Evolutionary conservation across 2,329 filamentous ascomycete species (phyloP).

Genomic region (Monilinia laxa): DNA sequence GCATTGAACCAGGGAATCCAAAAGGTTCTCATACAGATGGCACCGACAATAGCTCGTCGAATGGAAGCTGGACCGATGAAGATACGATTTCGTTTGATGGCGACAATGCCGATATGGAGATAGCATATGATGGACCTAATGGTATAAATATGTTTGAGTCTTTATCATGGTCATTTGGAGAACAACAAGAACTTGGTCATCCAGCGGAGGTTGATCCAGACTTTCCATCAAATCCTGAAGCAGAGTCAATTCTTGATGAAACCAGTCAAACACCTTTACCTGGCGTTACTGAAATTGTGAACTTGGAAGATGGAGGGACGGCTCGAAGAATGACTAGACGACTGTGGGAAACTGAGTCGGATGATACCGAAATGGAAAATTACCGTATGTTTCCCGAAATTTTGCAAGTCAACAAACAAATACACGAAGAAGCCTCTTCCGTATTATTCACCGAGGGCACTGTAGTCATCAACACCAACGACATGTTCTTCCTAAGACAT

Average conservation of each 20-base stretch:
- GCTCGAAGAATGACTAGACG: not conserved
- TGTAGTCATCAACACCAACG: conserved; percentile 24
- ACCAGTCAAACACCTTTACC: not conserved
- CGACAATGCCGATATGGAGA: conserved; percentile 10
- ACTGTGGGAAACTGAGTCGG: not conserved
- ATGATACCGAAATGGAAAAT: conserved; percentile 10
- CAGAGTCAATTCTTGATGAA: conserved; percentile 13
- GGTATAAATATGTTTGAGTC: not conserved
- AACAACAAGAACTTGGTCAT: not conserved
- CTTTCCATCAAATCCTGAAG: conserved; percentile 8
- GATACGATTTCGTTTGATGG: conserved; percentile 8
- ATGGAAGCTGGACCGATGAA: conserved; percentile 17
- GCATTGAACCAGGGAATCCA: not conserved
- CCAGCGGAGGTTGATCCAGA: not conserved
- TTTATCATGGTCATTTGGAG: not conserved
- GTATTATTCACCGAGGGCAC: conserved; percentile 27
- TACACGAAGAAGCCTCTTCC: conserved; percentile 27
- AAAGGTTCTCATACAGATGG: no score
- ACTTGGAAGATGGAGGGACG: conserved; percentile 6
- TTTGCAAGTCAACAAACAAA: conserved; percentile 25
- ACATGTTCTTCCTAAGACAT: conserved; percentile 26
- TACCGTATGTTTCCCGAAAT: conserved; percentile 24
- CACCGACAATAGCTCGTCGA: not conserved
- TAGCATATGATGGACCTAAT: not conserved
- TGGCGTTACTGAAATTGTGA: not conserved